Percentiles rank a stretch among this genome's conserved stretches.
Conservation (phyloP, 352 stramenopile genomes). For the Peronospora farinosa region DNA sequence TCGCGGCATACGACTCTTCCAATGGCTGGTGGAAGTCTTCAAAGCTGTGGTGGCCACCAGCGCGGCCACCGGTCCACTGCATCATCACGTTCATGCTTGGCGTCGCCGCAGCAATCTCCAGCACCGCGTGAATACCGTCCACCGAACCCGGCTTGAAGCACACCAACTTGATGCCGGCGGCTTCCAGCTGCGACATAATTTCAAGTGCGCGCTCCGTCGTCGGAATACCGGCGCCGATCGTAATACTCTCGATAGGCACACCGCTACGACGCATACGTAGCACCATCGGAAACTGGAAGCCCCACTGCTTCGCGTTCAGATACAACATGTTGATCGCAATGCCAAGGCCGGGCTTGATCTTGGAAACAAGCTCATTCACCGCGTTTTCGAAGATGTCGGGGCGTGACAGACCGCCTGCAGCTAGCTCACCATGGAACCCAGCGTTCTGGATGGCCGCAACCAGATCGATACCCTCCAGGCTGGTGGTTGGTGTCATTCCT, state of each 20-base stretch:
- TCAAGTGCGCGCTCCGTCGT: conserved; percentile 73
- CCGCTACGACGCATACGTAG: conserved; percentile 71
- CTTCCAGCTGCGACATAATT: conserved; percentile 63
- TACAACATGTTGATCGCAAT: conserved; percentile 88
- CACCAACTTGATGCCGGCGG: conserved; percentile 70
- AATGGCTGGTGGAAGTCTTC: conserved; percentile 85
- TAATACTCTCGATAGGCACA: conserved; percentile 84
- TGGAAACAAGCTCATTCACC: conserved; percentile 59
- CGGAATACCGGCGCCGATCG: conserved; percentile 78
- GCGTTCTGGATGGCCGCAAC: conserved; percentile 78
- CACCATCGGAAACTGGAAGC: conserved; percentile 87
- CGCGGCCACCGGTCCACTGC: conserved; percentile 82
- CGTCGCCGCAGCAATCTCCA: conserved; percentile 61
- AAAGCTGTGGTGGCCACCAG: conserved; percentile 84
- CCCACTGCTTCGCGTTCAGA: conserved; percentile 85
- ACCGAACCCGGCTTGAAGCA: conserved; percentile 82
- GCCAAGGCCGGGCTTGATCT: conserved; percentile 64
- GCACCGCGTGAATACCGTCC: conserved; percentile 64
- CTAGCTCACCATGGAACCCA: conserved; percentile 76
- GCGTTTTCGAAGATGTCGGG: conserved; percentile 65
- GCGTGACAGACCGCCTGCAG: conserved; percentile 59
- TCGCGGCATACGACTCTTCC: conserved; percentile 63
- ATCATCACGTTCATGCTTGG: conserved; percentile 77
- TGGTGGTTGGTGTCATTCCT: conserved; percentile 84
- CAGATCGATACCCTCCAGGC: conserved; percentile 69